A percentile compares a stretch with the other conserved stretches of the same genome.
Evolutionary conservation across 345 rosid species (phyloP).

Genomic region (Toxicodendron radicans): DNA sequence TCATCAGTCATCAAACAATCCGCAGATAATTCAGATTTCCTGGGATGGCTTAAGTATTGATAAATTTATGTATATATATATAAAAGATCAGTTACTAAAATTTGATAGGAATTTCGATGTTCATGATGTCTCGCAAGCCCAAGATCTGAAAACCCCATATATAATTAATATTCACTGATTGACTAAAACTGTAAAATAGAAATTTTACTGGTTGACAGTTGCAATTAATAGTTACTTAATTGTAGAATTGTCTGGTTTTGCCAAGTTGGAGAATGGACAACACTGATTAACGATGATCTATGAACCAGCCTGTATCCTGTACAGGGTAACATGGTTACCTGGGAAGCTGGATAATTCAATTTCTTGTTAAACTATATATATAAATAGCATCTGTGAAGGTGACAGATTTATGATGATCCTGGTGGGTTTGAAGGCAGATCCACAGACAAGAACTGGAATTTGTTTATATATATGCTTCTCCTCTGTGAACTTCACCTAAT

Average conservation of each 20-base stretch:
- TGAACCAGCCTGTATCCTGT: slow-evolving; percentile 30
- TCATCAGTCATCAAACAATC: neutral
- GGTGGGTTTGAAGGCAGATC: slow-evolving; percentile 26
- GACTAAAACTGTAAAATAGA: neutral
- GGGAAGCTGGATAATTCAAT: slow-evolving; percentile 13
- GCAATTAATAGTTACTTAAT: neutral
- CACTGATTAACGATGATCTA: slow-evolving; percentile 11
- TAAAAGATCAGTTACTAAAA: no score
- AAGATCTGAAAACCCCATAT: slow-evolving; percentile 1
- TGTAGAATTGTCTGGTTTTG: slow-evolving; percentile 23
- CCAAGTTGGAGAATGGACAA: slow-evolving; percentile 22
- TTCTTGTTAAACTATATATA: neutral
- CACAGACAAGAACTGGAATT: slow-evolving; percentile 14
- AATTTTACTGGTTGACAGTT: neutral
- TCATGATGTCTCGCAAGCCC: neutral
- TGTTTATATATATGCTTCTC: neutral
- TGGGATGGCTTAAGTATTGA: neutral
- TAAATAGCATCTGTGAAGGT: slow-evolving; percentile 15
- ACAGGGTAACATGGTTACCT: slow-evolving; percentile 23
- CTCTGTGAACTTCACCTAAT: slow-evolving; percentile 1
- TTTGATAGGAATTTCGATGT: no score
- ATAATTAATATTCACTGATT: no score
- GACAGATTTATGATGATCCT: slow-evolving; percentile 22
- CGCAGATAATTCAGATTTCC: neutral
- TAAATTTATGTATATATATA: no score